Evolutionary conservation across 202 grass and related monocot genomes (phyloP).

Genomic region (Panicum virgatum): DNA sequence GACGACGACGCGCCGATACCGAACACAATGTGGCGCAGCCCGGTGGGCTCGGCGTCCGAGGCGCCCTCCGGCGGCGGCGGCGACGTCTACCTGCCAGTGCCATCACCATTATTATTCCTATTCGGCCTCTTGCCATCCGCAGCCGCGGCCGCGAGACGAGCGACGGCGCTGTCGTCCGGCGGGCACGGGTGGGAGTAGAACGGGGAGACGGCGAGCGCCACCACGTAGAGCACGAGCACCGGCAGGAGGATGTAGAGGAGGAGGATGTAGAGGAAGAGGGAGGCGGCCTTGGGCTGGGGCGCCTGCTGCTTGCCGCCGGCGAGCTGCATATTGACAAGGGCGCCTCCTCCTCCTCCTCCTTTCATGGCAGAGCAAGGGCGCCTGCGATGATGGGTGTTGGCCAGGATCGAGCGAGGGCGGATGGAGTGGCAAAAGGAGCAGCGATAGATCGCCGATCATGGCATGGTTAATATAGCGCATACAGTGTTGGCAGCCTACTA

Average conservation of each 20-base stretch:
- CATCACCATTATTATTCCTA: no score
- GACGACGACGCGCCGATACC: slow-evolving; percentile 77
- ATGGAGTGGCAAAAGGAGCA: no score
- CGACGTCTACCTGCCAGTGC: no score
- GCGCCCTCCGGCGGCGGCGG: no score
- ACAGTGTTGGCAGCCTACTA: neutral
- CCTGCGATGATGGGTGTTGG: neutral
- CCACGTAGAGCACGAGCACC: slow-evolving; percentile 29
- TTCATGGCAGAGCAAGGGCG: slow-evolving; percentile 3
- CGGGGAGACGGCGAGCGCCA: slow-evolving; percentile 27
- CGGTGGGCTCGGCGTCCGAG: slow-evolving; percentile 36
- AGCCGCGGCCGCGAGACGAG: slow-evolving; percentile 11
- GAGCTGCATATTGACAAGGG: slow-evolving; percentile 14
- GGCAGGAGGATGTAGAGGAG: slow-evolving; percentile 50
- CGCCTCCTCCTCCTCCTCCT: slow-evolving; percentile 1
- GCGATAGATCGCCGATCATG: slow-evolving; percentile 2
- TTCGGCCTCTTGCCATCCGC: neutral
- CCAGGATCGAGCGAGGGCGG: neutral
- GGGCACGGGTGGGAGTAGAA: slow-evolving; percentile 14
- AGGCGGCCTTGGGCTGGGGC: slow-evolving; percentile 27
- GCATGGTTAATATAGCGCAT: neutral
- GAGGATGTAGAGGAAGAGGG: slow-evolving; percentile 35
- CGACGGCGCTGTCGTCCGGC: neutral
- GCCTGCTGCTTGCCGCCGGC: slow-evolving; percentile 9
- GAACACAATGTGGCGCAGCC: slow-evolving; percentile 75